Evolutionary conservation across 2,329 filamentous ascomycete genomes (phyloP), one percentile per base, ranked within the genome.

Genomic region (Onygenales sp.): DNA sequence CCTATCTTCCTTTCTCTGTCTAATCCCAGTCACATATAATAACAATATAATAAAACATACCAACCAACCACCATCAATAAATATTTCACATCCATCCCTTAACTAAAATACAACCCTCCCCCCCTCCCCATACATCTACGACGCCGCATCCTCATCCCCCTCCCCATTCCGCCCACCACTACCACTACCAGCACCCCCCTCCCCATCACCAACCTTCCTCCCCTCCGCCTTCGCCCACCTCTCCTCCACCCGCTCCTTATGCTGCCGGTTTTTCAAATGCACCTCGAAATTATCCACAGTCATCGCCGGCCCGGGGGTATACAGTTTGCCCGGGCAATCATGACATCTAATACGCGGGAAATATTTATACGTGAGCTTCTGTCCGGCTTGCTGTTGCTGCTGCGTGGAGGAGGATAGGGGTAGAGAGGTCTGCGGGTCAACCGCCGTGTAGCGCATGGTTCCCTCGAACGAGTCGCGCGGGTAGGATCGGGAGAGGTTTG

Each of bases 281-380:
- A 94, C 83, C 71, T 95, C 89, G 58, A 98, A 98, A 65, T 95
- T 95, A 45, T 85, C 85, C 5, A 92, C 87, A 2, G 89, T 90
- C 67, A 81, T 86, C 27, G 86, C 89, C 0, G 91, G 89, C 0
- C 90, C 88, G 0, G 91, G 89, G 0, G 91, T 95, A 70, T 98
- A 98, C 9, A 95, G 76, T 70, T 96, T 97, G 33, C 89, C 89
- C 0, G 89, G 89, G 67, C 93, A 97, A 69, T 98, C 93, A 46
- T 86, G 82, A 68, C 93, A 98, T 55, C 89, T 81, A 58, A 98
- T 96, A 50, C 93, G 80, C 7, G 93, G 93, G 49, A 95, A 77
- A 71, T 86, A 97, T 71, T 87, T 87, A 61, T 86, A 89, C 63
- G 86, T 87, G 57, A 89, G 75, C 57, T 86, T 71, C 50, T 81